Conservation (phyloP, 306 rosid species). For the Cicer judaicum region DNA sequence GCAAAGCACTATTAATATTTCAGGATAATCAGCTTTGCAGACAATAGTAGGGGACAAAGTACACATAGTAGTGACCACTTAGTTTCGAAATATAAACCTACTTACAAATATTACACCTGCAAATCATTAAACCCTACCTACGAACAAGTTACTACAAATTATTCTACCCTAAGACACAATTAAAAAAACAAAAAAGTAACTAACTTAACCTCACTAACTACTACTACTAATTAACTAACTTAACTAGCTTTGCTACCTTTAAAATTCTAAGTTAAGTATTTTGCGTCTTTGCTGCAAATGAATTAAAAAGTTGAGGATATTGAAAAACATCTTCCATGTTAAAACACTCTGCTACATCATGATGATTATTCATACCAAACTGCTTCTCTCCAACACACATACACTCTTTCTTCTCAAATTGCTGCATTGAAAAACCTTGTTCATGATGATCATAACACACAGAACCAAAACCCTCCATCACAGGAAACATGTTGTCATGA, state of each 20-base stretch:
- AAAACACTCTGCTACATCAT: conserved; percentile 26
- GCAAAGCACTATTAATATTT: conserved; percentile 19
- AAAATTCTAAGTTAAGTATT: conserved; percentile 45
- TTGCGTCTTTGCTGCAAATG: conserved; percentile 57
- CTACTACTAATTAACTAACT: neutral
- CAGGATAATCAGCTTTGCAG: conserved; percentile 9
- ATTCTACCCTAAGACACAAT: too few species aligned
- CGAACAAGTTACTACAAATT: too few species aligned
- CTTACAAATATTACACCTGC: neutral
- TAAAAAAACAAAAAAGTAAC: too few species aligned
- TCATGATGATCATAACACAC: conserved; percentile 31
- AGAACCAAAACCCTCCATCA: conserved; percentile 31
- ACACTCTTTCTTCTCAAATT: conserved; percentile 29
- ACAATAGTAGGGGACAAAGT: conserved; percentile 5
- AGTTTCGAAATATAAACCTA: conserved; percentile 27
- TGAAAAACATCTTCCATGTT: conserved; percentile 55
- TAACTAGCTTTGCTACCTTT: neutral
- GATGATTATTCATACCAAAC: conserved; percentile 32
- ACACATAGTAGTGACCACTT: neutral
- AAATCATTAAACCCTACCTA: neutral
- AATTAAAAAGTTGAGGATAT: conserved; percentile 56
- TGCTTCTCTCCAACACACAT: conserved; percentile 40
- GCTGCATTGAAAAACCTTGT: conserved; percentile 46
- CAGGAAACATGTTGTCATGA: neutral
- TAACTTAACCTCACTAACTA: too few species aligned